Evolutionary conservation across 805 yeast genomes (phyloP).

Genomic region (Candida saitoana): DNA sequence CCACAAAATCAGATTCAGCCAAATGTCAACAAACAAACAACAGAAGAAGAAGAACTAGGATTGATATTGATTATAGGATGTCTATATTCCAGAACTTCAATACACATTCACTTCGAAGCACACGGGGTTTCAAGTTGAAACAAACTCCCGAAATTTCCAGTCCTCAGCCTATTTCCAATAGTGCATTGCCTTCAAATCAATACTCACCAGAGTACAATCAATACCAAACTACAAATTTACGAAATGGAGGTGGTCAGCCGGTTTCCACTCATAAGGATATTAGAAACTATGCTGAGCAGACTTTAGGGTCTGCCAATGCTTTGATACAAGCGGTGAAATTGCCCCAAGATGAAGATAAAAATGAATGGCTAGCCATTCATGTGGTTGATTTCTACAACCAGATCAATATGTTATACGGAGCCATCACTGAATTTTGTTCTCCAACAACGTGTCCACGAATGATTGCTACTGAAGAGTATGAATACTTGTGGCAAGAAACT

Average conservation of each 20-base stretch:
- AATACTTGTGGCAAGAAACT: constrained; percentile 93
- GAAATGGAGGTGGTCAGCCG: constrained; percentile 20
- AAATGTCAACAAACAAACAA: constrained; percentile 2
- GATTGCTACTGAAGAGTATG: constrained; percentile 97
- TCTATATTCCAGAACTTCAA: constrained; percentile 43
- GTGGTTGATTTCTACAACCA: constrained; percentile 97
- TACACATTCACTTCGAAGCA: constrained; percentile 38
- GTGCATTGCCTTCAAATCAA: constrained; percentile 28
- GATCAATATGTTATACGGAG: constrained; percentile 92
- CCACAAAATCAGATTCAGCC: neutral
- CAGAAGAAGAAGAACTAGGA: neutral
- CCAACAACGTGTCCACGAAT: constrained; percentile 92
- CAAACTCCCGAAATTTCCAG: constrained; percentile 36
- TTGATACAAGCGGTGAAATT: constrained; percentile 88
- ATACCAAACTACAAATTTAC: constrained; percentile 29
- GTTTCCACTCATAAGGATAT: constrained; percentile 66
- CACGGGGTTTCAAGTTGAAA: constrained; percentile 42
- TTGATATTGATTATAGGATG: constrained; percentile 16
- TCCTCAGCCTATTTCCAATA: constrained; percentile 34
- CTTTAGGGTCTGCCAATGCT: constrained; percentile 88
- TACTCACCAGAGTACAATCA: constrained; percentile 14
- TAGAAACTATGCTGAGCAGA: constrained; percentile 87
- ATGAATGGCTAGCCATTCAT: constrained; percentile 96
- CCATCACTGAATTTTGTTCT: constrained; percentile 94
- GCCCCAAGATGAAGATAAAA: constrained; percentile 86